phyloP scores from a whole-genome alignment of 106 monocot genomes.

The Apostasia shenzhenica region DNA sequence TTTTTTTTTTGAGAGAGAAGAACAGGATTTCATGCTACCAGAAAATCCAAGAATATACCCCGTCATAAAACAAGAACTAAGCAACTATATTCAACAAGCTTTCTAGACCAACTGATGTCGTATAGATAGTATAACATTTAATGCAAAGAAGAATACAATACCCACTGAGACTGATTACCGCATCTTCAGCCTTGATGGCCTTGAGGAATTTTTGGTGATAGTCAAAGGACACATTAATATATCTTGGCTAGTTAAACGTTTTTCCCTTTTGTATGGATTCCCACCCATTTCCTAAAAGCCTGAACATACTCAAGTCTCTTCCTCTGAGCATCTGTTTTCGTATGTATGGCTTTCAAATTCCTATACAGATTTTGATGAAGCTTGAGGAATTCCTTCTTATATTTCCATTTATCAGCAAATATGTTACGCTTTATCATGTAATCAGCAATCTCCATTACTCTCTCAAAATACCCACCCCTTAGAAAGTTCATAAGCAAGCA shows the following conservation, averaged over 20 bases:
- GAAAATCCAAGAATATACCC: no score
- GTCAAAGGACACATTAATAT: not conserved
- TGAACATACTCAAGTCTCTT: constrained; percentile 78
- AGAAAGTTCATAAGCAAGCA: constrained; percentile 73
- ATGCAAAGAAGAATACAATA: no score
- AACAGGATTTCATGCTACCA: no score
- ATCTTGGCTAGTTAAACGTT: not conserved
- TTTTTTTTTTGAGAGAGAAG: no score
- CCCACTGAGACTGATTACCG: no score
- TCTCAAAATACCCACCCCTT: constrained; percentile 82
- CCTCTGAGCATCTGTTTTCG: constrained; percentile 66
- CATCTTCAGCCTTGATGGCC: not conserved
- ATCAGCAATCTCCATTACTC: constrained; percentile 62
- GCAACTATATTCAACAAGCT: no score
- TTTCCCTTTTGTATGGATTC: constrained; percentile 16
- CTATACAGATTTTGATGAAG: constrained; percentile 63
- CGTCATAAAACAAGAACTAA: no score
- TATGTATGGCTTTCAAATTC: constrained; percentile 42
- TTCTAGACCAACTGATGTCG: no score
- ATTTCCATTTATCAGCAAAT: constrained; percentile 69
- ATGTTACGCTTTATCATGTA: constrained; percentile 53
- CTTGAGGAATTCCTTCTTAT: constrained; percentile 69
- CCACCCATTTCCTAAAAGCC: constrained; percentile 64
- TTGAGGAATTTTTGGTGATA: not conserved
- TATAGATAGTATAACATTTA: no score